These are phyloP conservation scores for Xylariaceae sp. DNA, from an alignment of 2,329 filamentous ascomycete genomes.

Conservation along the genomic window DNA sequence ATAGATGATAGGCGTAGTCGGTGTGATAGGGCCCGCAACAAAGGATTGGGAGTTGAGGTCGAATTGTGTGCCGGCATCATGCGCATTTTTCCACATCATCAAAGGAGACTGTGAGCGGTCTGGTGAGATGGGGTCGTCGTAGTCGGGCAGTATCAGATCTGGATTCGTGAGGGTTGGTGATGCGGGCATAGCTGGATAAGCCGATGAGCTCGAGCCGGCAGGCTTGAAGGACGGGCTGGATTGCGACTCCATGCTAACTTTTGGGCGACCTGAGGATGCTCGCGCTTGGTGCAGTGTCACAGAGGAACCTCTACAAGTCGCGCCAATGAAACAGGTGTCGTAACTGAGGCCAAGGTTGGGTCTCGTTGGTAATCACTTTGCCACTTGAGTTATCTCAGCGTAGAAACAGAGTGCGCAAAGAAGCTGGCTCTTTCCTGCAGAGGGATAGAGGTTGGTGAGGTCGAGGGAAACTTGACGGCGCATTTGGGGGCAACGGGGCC, in stretches of 20 bases:
- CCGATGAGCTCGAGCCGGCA: slow-evolving; percentile 18
- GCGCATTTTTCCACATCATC: slow-evolving; percentile 49
- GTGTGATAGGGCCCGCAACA: slow-evolving; percentile 42
- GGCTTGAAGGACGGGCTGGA: slow-evolving; percentile 19
- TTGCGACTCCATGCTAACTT: slow-evolving; percentile 23
- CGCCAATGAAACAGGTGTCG: not conserved
- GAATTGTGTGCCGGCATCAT: slow-evolving; percentile 38
- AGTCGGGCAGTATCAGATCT: slow-evolving; percentile 87
- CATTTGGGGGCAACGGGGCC: too few relatives aligned
- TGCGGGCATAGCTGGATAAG: slow-evolving; percentile 52
- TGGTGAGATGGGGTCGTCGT: slow-evolving; percentile 54
- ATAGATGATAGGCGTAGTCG: slow-evolving; percentile 63
- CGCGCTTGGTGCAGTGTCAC: slow-evolving; percentile 5
- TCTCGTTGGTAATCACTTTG: too few relatives aligned
- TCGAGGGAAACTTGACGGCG: too few relatives aligned
- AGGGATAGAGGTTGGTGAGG: too few relatives aligned
- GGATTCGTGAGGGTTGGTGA: slow-evolving; percentile 90
- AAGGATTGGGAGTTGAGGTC: slow-evolving; percentile 39
- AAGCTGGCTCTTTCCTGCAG: too few relatives aligned
- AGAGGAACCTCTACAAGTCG: not conserved
- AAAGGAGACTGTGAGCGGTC: slow-evolving; percentile 49
- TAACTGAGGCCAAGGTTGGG: not conserved
- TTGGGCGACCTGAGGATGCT: slow-evolving; percentile 9
- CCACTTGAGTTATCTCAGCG: too few relatives aligned
- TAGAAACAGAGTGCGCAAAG: too few relatives aligned